Base-by-base conservation (phyloP, 345 rosid genomes). In the Clarkia xantiana region DNA sequence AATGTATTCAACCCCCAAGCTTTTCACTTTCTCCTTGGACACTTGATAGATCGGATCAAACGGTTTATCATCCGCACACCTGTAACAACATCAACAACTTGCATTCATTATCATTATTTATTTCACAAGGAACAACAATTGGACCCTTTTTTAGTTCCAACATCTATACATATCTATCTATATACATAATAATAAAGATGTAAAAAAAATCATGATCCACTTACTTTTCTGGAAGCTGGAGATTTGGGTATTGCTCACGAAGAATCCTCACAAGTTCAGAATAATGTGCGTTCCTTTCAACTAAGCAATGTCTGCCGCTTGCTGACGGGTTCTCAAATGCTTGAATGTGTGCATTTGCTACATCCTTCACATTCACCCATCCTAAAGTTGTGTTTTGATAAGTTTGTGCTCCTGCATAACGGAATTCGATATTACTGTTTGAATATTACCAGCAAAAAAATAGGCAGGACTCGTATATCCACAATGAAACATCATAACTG, bases 321-420 rank as follows among this genome's bases (percentile, higher is more conserved):
- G 95, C 94, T 36, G 71, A 68, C 42, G 88, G 79, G 67, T 71
- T 68, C 69, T 90, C 95, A 59, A 80, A 79, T 47, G 97, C 97
- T 63, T 73, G 83, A 54, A 90, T 77, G 15, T 90, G 97, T 10
- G 94, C 95, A 59, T 68, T 70, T 0, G 95, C 95, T 49, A 89
- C 94, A 68, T 89, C 94, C 66, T 74, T 79, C 20, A 89, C 91
- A 52, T 85, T 81, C 7, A 90, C 74, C 91, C 95, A 90, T 53
- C 97, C 94, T 43, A 90, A 71, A 29, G 71, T 69, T 53, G 69
- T 46, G 56, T 82, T 85, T 7, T 90, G 87, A 52, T 75, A 90
- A 25, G 82, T 76, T 0, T 74, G 73, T 42, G 80, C 82, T 63
- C 88, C 97, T 90, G 70, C 6, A 7, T 14, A 41, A 55, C 16